Evolutionary conservation across 768 basidiomycete genomes (phyloP).

Genomic region (Agrocybe chaxingu): DNA sequence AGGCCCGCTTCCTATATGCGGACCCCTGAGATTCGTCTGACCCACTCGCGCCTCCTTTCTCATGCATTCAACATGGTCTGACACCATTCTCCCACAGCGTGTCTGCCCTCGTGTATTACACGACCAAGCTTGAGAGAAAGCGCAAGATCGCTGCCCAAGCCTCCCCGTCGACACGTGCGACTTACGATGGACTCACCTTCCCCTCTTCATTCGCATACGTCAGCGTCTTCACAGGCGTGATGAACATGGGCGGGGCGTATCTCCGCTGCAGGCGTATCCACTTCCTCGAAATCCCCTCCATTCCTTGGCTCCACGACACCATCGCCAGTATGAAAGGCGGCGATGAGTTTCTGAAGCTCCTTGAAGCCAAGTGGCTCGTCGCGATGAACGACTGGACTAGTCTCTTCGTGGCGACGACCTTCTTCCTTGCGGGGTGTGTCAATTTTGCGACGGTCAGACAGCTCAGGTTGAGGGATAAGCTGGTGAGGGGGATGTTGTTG

Average conservation of each 20-base stretch:
- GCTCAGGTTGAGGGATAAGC: conserved; percentile 10
- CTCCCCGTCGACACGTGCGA: conserved; percentile 8
- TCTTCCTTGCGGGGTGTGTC: conserved; percentile 16
- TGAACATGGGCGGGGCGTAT: conserved; percentile 15
- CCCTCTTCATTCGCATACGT: conserved; percentile 15
- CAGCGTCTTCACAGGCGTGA: conserved; percentile 13
- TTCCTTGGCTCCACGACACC: conserved; percentile 9
- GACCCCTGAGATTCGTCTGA: no score
- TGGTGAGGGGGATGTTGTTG: conserved; percentile 5
- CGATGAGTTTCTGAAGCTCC: conserved; percentile 9
- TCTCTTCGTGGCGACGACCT: conserved; percentile 14
- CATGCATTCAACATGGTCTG: background rate
- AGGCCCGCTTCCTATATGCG: background rate
- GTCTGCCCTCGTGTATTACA: conserved; percentile 14
- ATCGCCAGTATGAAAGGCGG: background rate
- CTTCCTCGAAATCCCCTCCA: conserved; percentile 15
- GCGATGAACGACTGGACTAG: conserved; percentile 21
- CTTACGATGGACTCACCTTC: conserved; percentile 2
- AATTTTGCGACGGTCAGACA: conserved; percentile 20
- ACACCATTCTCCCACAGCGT: conserved; percentile 5
- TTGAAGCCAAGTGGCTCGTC: conserved; percentile 16
- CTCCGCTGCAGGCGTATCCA: conserved; percentile 16
- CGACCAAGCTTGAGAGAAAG: conserved; percentile 15
- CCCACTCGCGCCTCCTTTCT: background rate
- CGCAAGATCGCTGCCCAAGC: conserved; percentile 9